Evolutionary conservation across 2,329 filamentous ascomycete species (phyloP), one percentile per base, ranked within the genome.

Genomic region (Exophiala mesophila): DNA sequence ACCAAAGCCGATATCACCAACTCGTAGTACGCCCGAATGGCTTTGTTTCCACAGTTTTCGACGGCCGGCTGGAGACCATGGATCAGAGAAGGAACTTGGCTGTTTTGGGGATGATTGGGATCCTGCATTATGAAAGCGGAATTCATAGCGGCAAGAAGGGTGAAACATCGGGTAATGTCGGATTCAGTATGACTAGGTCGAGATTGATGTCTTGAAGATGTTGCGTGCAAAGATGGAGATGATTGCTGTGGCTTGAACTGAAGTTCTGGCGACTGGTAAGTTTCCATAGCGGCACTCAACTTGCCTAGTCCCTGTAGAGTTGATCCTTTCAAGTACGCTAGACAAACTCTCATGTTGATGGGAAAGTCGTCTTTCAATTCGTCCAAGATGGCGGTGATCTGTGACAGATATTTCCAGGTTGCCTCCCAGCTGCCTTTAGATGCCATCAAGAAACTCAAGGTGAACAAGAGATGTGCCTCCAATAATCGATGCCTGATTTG

Each of bases 291-390:
- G 2, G 68, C 66, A n/a, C 77, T 68, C 1, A 92, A 71, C 50
- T 88, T 74, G 12, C 88, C 88, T 4, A 74, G 82, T 13, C 83
- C 85, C 66, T 96, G 90, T 39, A 80, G 71, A 54, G 88, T 83
- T 5, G 85, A 76, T 0, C 84, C 89, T 1, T 74, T 71, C 13
- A 95, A 77, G 62, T 96, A 96, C 31, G 77, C 67, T 5, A 77
- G 71, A 32, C 85, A 70, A 23, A 78, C 67, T 17, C 63, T 61
- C 24, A 80, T 71, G 2, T 61, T 57, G 10, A 63, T 61, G 2
- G 64, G 56, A 16, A 65, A 57, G 7, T 57, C 55, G 23, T 68
- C 56, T 45, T 45, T 63, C 69, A 70, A 50, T 58, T 67, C 59
- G 67, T 69, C 47, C 56, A 66, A 48, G 60, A 71, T 65, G 39